Percentiles rank a stretch among this genome's conserved stretches.
These are phyloP conservation scores for Didymosphaeria variabile DNA, from an alignment of 2,329 filamentous ascomycete species.

Conservation along the genomic window DNA sequence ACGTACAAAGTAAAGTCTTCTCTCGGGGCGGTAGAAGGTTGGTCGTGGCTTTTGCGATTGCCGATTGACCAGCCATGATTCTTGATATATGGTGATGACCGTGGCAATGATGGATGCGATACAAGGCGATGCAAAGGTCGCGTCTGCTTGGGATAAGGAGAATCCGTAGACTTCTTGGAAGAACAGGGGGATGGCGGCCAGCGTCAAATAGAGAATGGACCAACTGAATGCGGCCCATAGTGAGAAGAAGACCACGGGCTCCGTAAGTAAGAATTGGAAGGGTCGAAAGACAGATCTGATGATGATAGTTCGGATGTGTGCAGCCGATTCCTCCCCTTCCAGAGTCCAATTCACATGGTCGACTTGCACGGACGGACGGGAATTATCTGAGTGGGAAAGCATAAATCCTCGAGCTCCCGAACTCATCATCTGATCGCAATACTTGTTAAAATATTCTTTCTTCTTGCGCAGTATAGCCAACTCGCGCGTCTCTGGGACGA, in stretches of 20 bases:
- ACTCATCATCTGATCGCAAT: too few relatives aligned
- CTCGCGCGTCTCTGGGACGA: too few relatives aligned
- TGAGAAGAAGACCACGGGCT: slow-evolving; percentile 85
- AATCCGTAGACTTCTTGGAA: slow-evolving; percentile 75
- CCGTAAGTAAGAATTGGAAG: slow-evolving; percentile 78
- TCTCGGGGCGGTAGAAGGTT: too few relatives aligned
- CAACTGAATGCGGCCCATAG: slow-evolving; percentile 91
- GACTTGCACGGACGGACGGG: too few relatives aligned
- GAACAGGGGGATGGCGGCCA: slow-evolving; percentile 80
- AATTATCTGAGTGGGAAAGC: too few relatives aligned
- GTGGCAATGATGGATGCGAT: slow-evolving; percentile 73
- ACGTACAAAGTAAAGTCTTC: slow-evolving; percentile 84
- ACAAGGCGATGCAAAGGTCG: slow-evolving; percentile 77
- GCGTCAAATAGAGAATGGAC: slow-evolving; percentile 87
- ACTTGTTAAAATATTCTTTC: too few relatives aligned
- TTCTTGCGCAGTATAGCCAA: too few relatives aligned
- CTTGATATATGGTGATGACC: slow-evolving; percentile 74
- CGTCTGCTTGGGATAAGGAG: slow-evolving; percentile 71
- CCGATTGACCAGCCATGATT: slow-evolving; percentile 64
- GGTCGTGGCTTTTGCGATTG: too few relatives aligned
- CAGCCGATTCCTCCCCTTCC: too few relatives aligned
- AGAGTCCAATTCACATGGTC: too few relatives aligned
- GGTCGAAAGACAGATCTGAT: slow-evolving; percentile 77
- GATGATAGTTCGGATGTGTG: slow-evolving; percentile 79
- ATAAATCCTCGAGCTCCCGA: too few relatives aligned